These are phyloP conservation scores for Isabelozyma pseudorhagii DNA, from an alignment of 805 yeast species.

Conservation along the genomic window DNA sequence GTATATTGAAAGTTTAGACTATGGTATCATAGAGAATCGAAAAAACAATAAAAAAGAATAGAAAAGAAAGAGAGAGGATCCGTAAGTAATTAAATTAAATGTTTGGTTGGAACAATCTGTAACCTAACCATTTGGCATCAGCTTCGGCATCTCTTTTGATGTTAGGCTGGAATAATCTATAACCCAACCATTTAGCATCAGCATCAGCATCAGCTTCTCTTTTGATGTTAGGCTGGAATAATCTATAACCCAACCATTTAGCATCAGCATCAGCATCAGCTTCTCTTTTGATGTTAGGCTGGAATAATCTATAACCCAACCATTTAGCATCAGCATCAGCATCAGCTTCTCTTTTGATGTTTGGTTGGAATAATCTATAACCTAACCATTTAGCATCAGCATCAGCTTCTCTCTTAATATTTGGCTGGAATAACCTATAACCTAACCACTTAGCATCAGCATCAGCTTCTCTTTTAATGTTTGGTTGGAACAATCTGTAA, in stretches of 20 bases:
- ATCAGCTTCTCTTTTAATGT: not conserved
- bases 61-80: not conserved
- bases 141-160: constrained; percentile 1
- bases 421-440: not conserved
- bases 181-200: not conserved
- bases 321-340: not conserved
- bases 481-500: not conserved
- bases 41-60: not conserved
- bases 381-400: not conserved
- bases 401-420: not conserved
- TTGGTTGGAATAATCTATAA: not conserved
- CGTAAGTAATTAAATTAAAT: not conserved
- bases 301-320: not conserved
- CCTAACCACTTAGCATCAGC: not conserved
- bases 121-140: not conserved
- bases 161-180: not conserved
- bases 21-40: not conserved
- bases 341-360: not conserved
- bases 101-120: not conserved
- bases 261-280: constrained; percentile 1
- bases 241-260: not conserved
- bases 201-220: constrained; percentile 1
- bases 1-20: too few relatives aligned
- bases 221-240: not conserved
- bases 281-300: constrained; percentile 1